Conservation (phyloP, 2,329 filamentous ascomycete genomes). For the Cladophialophora psammophila region DNA sequence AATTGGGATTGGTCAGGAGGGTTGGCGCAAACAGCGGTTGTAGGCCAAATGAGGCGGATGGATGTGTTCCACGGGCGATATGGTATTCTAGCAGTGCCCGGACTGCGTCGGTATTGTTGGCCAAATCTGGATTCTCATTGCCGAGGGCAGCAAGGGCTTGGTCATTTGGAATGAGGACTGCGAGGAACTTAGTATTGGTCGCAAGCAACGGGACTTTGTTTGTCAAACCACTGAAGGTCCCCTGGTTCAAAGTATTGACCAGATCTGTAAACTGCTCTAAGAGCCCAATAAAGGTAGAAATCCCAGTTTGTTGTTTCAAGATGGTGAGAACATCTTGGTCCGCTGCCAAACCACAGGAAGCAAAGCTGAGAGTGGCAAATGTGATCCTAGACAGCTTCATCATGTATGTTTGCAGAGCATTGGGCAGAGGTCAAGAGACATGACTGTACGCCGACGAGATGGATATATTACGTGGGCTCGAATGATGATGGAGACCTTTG, state of each 20-base stretch:
- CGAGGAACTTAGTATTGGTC: background rate
- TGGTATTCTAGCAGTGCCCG: conserved; percentile 65
- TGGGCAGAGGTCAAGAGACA: conserved; percentile 22
- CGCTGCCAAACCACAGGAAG: conserved; percentile 19
- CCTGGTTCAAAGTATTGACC: conserved; percentile 35
- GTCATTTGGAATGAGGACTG: conserved; percentile 37
- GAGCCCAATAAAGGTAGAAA: conserved; percentile 32
- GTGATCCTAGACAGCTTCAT: conserved; percentile 24
- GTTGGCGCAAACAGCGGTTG: conserved; percentile 56
- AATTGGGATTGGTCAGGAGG: conserved; percentile 59
- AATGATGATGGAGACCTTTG: conserved; percentile 26
- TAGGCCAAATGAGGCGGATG: conserved; percentile 39
- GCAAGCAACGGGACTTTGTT: background rate
- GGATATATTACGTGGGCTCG: conserved; percentile 30
- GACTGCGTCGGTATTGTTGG: conserved; percentile 41
- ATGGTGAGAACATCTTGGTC: conserved; percentile 38
- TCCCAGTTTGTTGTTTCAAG: conserved; percentile 34
- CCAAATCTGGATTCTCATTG: conserved; percentile 26
- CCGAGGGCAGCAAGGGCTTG: conserved; percentile 28
- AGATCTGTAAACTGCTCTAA: conserved; percentile 32
- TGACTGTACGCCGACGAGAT: conserved; percentile 19
- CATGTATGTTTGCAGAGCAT: conserved; percentile 21
- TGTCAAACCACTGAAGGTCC: conserved; percentile 34
- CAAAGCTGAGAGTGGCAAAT: conserved; percentile 15
- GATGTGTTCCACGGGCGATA: conserved; percentile 62